Percentiles rank a stretch among this genome's conserved stretches.
These are phyloP conservation scores for Ceraceosorus bombacis DNA, from an alignment of 1,284 basidiomycete species.

Conservation along the genomic window DNA sequence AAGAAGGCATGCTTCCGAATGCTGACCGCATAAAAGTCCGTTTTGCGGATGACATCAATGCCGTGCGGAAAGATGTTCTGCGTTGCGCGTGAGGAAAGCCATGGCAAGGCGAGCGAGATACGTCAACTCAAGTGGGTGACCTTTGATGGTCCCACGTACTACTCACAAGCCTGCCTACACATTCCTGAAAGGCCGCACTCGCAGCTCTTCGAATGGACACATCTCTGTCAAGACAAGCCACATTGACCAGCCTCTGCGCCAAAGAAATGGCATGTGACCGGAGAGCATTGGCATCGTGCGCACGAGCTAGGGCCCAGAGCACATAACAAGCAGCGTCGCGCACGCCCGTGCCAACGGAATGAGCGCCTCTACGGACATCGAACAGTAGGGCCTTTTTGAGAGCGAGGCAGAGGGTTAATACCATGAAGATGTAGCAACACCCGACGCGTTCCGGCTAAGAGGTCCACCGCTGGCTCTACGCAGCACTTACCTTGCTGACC, in stretches of 20 bases:
- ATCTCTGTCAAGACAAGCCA: slow-evolving; percentile 83
- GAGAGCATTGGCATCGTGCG: slow-evolving; percentile 55
- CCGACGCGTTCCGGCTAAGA: too few species aligned
- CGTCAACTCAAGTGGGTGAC: too few species aligned
- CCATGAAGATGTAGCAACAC: not conserved
- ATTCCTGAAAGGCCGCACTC: slow-evolving; percentile 95
- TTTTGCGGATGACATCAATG: slow-evolving; percentile 80
- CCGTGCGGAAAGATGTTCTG: slow-evolving; percentile 71
- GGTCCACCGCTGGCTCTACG: too few species aligned
- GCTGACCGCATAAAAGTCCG: slow-evolving; percentile 90
- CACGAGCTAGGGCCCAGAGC: slow-evolving; percentile 81
- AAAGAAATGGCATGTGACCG: slow-evolving; percentile 56
- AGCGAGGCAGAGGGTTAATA: too few species aligned
- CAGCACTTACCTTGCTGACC: slow-evolving; percentile 17
- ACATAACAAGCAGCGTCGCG: slow-evolving; percentile 92
- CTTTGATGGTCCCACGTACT: slow-evolving; percentile 1
- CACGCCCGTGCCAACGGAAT: slow-evolving; percentile 87
- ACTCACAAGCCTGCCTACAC: slow-evolving; percentile 68
- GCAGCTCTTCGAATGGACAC: slow-evolving; percentile 91
- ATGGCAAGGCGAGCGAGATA: not conserved
- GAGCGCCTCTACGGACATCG: slow-evolving; percentile 80
- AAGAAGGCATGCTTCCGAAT: slow-evolving; percentile 76
- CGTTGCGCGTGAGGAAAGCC: not conserved
- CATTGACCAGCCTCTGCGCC: slow-evolving; percentile 65
- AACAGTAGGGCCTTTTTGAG: slow-evolving; percentile 70